phyloP scores from a whole-genome alignment of 768 basidiomycete genomes.

The Leccinum uliginosum region DNA sequence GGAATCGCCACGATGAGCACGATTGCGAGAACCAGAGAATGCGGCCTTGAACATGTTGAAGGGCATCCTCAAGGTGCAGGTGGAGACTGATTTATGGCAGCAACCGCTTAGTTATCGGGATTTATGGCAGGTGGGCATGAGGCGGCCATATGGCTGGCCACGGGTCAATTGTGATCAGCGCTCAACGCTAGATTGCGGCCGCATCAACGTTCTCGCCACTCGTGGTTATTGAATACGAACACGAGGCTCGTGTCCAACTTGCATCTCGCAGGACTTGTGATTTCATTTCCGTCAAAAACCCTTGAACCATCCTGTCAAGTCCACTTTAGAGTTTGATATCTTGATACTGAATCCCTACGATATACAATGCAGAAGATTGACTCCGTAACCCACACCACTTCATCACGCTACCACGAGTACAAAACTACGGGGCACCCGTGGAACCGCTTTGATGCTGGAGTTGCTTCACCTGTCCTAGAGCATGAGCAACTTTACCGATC shows the following conservation, averaged over 20 bases:
- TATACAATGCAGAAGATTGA: not conserved
- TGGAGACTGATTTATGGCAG: slow-evolving; percentile 14
- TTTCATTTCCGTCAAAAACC: not conserved
- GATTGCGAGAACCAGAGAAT: slow-evolving; percentile 32
- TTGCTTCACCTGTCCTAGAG: slow-evolving; percentile 55
- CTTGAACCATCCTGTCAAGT: not conserved
- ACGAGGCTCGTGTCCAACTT: slow-evolving; percentile 5
- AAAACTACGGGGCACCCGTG: slow-evolving; percentile 4
- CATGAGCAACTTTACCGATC: slow-evolving; percentile 60
- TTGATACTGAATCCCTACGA: not conserved
- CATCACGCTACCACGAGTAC: slow-evolving; percentile 10
- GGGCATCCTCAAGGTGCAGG: slow-evolving; percentile 28
- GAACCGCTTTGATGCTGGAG: slow-evolving; percentile 39
- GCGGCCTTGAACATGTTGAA: slow-evolving; percentile 35
- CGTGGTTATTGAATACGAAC: slow-evolving; percentile 3
- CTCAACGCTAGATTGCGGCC: not conserved
- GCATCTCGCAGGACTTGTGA: not conserved
- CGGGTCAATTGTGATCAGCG: slow-evolving; percentile 4
- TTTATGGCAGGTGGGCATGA: slow-evolving; percentile 29
- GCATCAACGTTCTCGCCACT: not conserved
- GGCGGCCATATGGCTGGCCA: slow-evolving; percentile 35
- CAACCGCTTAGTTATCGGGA: slow-evolving; percentile 12
- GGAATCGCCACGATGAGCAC: slow-evolving; percentile 24
- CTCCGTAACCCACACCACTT: slow-evolving; percentile 1
- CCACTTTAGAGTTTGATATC: not conserved